Conservation (phyloP, 441 rosid species). For the Croton laevigatus region DNA sequence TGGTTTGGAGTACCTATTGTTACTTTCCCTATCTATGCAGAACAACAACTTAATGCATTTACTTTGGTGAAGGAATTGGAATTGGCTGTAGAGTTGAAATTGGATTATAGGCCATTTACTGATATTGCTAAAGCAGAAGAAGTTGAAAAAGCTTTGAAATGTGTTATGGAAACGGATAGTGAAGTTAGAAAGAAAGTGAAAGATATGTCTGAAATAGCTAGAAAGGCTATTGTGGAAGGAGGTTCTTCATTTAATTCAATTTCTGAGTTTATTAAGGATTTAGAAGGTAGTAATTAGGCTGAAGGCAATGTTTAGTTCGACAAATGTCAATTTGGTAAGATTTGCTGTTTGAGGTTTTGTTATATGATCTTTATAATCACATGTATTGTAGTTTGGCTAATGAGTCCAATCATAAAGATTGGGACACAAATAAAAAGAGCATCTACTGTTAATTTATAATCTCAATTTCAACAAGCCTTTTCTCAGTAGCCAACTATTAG, state of each 20-base stretch:
- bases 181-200: constrained; percentile 28
- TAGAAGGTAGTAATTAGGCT: background rate
- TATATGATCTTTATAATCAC: too few relatives aligned
- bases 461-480: too few relatives aligned
- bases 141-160: constrained; percentile 20
- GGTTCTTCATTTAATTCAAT: constrained; percentile 25
- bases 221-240: constrained; percentile 21
- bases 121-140: constrained; percentile 21
- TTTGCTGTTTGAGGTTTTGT: too few relatives aligned
- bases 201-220: constrained; percentile 16
- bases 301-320: too few relatives aligned
- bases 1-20: constrained; percentile 37
- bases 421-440: too few relatives aligned
- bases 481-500: too few relatives aligned
- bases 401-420: too few relatives aligned
- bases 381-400: too few relatives aligned
- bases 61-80: constrained; percentile 30
- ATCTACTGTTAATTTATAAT: too few relatives aligned
- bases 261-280: background rate
- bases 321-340: too few relatives aligned
- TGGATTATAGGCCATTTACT: constrained; percentile 23
- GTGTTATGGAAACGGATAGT: constrained; percentile 18
- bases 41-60: constrained; percentile 41
- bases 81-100: constrained; percentile 31
- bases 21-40: constrained; percentile 36